Base-by-base conservation (phyloP, 768 basidiomycete genomes). In the Suillus sp. region DNA sequence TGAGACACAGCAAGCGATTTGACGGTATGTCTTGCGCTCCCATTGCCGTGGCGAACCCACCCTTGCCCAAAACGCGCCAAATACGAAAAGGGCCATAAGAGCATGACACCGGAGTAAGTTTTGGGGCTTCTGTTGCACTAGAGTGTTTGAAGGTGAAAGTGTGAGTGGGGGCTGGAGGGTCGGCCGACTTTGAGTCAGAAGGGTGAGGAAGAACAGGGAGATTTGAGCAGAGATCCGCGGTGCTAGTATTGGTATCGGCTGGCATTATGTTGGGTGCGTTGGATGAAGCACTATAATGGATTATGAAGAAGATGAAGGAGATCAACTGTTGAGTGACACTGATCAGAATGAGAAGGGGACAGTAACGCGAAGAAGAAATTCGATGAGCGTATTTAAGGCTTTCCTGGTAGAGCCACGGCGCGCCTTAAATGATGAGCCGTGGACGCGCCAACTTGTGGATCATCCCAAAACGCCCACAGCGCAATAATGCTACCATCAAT, bases 1-100 rank as follows among this genome's bases (percentile, higher is more conserved):
- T 82, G 58, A 82, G 66, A 67, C 80, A 82, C 59, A 82, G 51
- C 18, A 78, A 35, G 10, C 75, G 75, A 5, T 74, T 74, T n/a
- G 71, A 69, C 13, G 54, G 45, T 25, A 22, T 53, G 38, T 74
- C 75, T n/a, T 58, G 68, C 30, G 73, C 73, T 38, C 64, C 73
- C 64, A 67, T 71, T 0, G 74, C 67, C 1, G 51, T 11, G 27
- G 57, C 73, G 47, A 62, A 75, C 0, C 42, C 63, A 9, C 75
- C 73, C 1, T 14, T 55, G 57, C 73, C 73, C 20, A 74, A 0
- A 20, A 63, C 54, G 5, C 56, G 16, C 13, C 67, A 8, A 34
- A 76, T 51, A 42, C 66, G 68, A 56, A 74, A 75, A 16, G 73
- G 74, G 4, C 75, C 74, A 16, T 55, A 6, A 1, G 71, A 2